Base-by-base conservation (phyloP, 2,329 filamentous ascomycete species). In the Trichoderma semiorbis region DNA sequence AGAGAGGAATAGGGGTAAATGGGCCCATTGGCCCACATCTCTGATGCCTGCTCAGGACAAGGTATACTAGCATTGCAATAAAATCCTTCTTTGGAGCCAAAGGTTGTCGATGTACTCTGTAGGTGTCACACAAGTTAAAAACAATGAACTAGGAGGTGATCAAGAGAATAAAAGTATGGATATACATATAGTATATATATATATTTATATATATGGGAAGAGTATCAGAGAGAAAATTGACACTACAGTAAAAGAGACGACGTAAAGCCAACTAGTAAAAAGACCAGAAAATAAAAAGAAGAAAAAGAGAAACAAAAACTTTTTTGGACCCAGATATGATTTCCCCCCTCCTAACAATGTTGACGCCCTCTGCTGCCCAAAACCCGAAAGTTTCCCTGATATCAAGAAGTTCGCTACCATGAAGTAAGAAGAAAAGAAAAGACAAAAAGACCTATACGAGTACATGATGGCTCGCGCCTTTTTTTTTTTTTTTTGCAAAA, bases 281-380 rank as follows among this genome's bases (percentile, higher is more conserved):
- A 61, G 60, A 43, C 43, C 58, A 72, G 61, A 24, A 36, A 30
- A 55, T 64, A 36, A 71, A 73, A 70, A 70, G 50, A 61, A 60
- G 60, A 24, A 75, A 75, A 74, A 63, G 75, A 74, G 74, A 75
- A 30, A 66, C 76, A 74, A 28, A 77, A 77, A 74, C 76, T 79
- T 79, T 72, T 24, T 50, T 21, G 43, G 60, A 26, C 68, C 71
- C 71, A 61, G 60, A 65, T 63, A 63, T 43, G 12, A 50, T 60
- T 70, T 50, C 39, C 50, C 65, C 50, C 30, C 32, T 53, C 71
- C 61, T 78, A 73, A 77, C 77, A 72, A 77, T 77, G 66, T 68
- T 73, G 72, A 72, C 72, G 73, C 74, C 77, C 74, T 74, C 73
- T 74, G 81, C 79, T 71, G 39, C 69, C 62, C 53, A 71, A 58